These are phyloP conservation scores for Tilletia walkeri DNA, from an alignment of 1,284 basidiomycete genomes.

Conservation along the genomic window DNA sequence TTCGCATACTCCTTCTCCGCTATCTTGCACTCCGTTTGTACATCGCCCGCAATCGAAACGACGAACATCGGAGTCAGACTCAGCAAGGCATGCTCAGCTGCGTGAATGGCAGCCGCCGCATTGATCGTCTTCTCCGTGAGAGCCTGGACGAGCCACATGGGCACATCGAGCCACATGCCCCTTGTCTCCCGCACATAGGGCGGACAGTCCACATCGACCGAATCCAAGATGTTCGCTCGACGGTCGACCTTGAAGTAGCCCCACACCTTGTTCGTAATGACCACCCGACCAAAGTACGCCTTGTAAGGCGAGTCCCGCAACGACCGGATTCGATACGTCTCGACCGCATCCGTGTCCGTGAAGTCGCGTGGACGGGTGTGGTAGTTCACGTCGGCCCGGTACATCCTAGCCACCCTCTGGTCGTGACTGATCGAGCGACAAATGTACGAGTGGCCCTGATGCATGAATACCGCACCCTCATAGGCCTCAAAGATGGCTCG, in stretches of 20 bases:
- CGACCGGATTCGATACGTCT: constrained; percentile 73
- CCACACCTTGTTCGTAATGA: constrained; percentile 70
- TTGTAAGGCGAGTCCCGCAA: constrained; percentile 65
- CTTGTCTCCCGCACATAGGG: constrained; percentile 73
- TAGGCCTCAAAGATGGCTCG: constrained; percentile 78
- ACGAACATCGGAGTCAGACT: constrained; percentile 68
- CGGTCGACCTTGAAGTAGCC: constrained; percentile 58
- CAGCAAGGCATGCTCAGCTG: constrained; percentile 78
- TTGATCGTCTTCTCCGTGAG: constrained; percentile 66
- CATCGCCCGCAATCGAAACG: constrained; percentile 64
- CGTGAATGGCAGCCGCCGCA: constrained; percentile 75
- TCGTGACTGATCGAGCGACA: constrained; percentile 79
- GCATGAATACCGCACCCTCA: constrained; percentile 60
- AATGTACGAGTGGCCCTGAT: constrained; percentile 60
- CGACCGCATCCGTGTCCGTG: constrained; percentile 74
- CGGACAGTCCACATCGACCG: constrained; percentile 75
- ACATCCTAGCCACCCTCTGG: constrained; percentile 68
- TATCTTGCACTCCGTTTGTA: constrained; percentile 80
- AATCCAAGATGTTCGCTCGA: constrained; percentile 67
- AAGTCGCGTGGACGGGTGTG: constrained; percentile 65
- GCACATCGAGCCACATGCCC: constrained; percentile 83
- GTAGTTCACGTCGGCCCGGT: constrained; percentile 76
- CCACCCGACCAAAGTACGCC: constrained; percentile 74
- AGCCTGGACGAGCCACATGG: constrained; percentile 61
- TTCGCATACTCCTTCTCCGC: constrained; percentile 72